Percentiles rank a stretch among this genome's conserved stretches.
Evolutionary conservation across 768 basidiomycete species (phyloP).

Genomic region (Wakefieldia striispora): DNA sequence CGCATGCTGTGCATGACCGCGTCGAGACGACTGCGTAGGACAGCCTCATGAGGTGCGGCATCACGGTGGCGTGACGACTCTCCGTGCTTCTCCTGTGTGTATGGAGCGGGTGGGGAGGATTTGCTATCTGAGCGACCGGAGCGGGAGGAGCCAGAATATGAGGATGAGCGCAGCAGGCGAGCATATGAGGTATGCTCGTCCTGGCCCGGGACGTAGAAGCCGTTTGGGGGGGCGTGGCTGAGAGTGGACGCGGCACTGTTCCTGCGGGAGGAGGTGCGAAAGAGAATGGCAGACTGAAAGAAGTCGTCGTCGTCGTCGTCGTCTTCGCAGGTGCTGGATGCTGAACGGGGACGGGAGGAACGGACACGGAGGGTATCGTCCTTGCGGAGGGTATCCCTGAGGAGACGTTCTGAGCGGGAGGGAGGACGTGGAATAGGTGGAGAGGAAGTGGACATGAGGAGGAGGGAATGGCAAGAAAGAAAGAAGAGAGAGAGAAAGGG

Average conservation of each 20-base stretch:
- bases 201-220: constrained; percentile 36
- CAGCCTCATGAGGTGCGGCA: constrained; percentile 50
- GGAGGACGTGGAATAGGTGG: constrained; percentile 37
- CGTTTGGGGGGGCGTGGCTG: constrained; percentile 4
- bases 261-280: constrained; percentile 20
- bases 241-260: constrained; percentile 20
- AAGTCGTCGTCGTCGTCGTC: constrained; percentile 28
- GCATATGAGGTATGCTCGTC: constrained; percentile 25
- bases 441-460: constrained; percentile 12
- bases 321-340: constrained; percentile 22
- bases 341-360: constrained; percentile 29
- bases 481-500: neutral
- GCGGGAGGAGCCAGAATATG: constrained; percentile 27
- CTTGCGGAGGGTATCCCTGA: constrained; percentile 55
- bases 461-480: constrained; percentile 12
- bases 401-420: constrained; percentile 53
- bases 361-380: constrained; percentile 41
- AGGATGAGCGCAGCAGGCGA: constrained; percentile 25
- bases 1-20: constrained; percentile 41
- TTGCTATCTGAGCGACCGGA: constrained; percentile 21
- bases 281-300: constrained; percentile 29
- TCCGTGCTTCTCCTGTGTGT: constrained; percentile 19
- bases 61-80: constrained; percentile 25
- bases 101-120: constrained; percentile 10
- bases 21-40: constrained; percentile 52